Conservation (phyloP, 1,284 basidiomycete genomes). For the Rhodotorula sp. region DNA sequence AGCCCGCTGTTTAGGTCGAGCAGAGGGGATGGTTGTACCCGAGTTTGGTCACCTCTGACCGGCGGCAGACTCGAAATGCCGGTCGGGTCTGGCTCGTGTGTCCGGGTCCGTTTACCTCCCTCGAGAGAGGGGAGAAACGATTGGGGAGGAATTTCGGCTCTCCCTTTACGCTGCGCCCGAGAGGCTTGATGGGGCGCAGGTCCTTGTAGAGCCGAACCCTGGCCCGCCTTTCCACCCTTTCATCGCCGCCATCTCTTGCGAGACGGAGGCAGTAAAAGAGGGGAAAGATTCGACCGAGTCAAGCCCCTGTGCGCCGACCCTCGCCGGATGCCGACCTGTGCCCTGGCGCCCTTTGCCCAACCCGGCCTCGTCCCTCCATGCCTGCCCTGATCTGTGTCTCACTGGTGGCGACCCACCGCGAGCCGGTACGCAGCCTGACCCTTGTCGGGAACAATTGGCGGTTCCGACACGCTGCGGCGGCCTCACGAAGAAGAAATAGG, state of each 20-base stretch:
- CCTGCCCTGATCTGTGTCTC: not conserved
- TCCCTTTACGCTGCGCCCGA: conserved; percentile 30
- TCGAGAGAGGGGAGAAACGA: not conserved
- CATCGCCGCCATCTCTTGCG: not conserved
- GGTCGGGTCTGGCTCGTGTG: conserved; percentile 15
- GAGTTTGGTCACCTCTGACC: conserved; percentile 15
- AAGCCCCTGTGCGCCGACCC: conserved; percentile 4
- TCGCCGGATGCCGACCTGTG: conserved; percentile 1
- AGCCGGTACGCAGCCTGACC: not conserved
- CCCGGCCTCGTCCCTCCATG: not conserved
- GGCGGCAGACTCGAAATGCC: conserved; percentile 3
- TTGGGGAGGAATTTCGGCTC: conserved; percentile 20
- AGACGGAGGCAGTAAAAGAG: not conserved
- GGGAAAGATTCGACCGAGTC: not conserved
- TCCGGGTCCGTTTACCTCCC: not conserved
- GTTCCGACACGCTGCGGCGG: not conserved
- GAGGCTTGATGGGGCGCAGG: conserved; percentile 6
- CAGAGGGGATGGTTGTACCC: conserved; percentile 13
- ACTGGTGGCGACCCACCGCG: not conserved
- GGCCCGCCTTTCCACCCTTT: not conserved
- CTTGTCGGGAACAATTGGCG: too few relatives aligned
- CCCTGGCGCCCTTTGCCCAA: not conserved
- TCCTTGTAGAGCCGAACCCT: conserved; percentile 13
- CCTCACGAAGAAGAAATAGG: too few relatives aligned
- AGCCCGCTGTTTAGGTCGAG: conserved; percentile 21